Evolutionary conservation across 2,329 filamentous ascomycete species (phyloP).

Genomic region (Fusarium chaquense): DNA sequence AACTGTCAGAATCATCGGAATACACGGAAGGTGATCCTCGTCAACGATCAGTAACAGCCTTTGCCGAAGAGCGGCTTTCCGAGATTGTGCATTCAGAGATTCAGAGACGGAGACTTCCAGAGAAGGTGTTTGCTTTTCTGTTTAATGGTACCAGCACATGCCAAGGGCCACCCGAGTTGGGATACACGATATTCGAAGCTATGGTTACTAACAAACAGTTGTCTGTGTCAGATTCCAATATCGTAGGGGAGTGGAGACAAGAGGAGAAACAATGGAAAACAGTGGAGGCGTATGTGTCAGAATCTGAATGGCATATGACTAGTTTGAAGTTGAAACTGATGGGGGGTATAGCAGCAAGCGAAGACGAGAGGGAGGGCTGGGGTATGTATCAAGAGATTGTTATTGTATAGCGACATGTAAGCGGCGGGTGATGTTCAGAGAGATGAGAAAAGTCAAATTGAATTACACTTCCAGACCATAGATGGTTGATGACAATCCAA

Average conservation of each 20-base stretch:
- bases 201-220: rapidly evolving
- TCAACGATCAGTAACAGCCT: neutral
- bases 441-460: no score
- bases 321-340: neutral
- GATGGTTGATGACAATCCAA: no score
- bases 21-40: rapidly evolving
- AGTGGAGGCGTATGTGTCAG: neutral
- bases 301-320: constrained; percentile 2
- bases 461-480: no score
- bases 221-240: rapidly evolving
- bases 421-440: no score
- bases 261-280: neutral
- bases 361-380: neutral
- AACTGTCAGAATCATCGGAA: neutral
- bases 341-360: neutral
- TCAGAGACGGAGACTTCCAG: neutral
- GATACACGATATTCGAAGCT: rapidly evolving
- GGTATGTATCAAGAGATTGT: neutral
- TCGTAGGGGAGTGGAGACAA: neutral
- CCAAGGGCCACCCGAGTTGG: rapidly evolving
- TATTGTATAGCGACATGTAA: neutral
- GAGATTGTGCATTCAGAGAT: neutral
- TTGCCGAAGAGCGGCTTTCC: neutral
- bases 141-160: rapidly evolving
- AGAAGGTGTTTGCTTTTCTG: neutral